Percentiles rank a stretch among this genome's conserved stretches.
These are phyloP conservation scores for Selaginella moellendorffii DNA, from an alignment of 75 land plant species.

Conservation along the genomic window DNA sequence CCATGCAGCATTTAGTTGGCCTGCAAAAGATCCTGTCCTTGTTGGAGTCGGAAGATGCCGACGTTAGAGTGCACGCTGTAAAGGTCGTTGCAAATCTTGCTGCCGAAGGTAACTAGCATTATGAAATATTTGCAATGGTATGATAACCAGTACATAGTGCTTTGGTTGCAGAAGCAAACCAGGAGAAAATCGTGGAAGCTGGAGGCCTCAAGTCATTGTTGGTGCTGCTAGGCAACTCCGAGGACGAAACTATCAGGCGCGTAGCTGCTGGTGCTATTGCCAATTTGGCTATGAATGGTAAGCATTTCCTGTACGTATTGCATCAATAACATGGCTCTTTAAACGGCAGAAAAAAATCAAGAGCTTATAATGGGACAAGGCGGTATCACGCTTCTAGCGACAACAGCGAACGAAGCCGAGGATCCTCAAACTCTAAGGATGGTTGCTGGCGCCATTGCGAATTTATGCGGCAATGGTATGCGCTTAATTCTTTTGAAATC, in stretches of 20 bases:
- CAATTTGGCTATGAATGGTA: too few species aligned
- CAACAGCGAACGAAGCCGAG: slow-evolving; percentile 63
- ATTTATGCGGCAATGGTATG: slow-evolving; percentile 85
- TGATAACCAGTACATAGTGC: too few species aligned
- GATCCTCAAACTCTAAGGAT: slow-evolving; percentile 86
- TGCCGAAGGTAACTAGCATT: slow-evolving; percentile 98
- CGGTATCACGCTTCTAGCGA: slow-evolving; percentile 49
- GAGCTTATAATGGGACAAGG: slow-evolving; percentile 79
- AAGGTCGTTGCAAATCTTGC: slow-evolving; percentile 96
- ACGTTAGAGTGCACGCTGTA: slow-evolving; percentile 88
- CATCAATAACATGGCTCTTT: too few species aligned
- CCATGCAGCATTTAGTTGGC: slow-evolving; percentile 31
- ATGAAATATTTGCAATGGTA: too few species aligned
- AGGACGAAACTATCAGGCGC: slow-evolving; percentile 4
- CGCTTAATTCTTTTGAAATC: background rate
- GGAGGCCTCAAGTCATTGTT: slow-evolving; percentile 62
- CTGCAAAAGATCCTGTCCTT: slow-evolving; percentile 81
- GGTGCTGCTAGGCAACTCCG: background rate
- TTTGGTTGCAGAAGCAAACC: too few species aligned
- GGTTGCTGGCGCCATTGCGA: slow-evolving; percentile 91
- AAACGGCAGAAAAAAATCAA: slow-evolving; percentile 79
- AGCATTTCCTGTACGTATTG: background rate
- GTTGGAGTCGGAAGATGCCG: slow-evolving; percentile 78
- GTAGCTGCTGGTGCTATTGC: slow-evolving; percentile 1
- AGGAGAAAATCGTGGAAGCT: too few species aligned